Conservation (phyloP, 2,329 filamentous ascomycete species). For the Penicillium nordicum region DNA sequence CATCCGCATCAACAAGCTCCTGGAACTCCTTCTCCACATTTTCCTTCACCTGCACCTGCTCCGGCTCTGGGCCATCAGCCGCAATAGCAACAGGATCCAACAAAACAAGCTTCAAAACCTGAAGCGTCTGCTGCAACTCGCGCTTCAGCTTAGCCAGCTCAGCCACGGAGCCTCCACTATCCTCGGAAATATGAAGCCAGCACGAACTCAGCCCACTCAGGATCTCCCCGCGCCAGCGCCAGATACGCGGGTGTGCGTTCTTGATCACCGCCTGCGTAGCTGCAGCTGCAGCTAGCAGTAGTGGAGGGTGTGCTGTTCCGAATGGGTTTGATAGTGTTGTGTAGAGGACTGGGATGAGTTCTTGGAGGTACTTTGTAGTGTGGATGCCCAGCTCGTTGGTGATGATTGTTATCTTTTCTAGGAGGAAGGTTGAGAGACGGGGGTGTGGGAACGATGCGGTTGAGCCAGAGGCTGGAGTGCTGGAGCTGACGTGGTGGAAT, state of each 20-base stretch:
- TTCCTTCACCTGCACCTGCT: slow-evolving; percentile 24
- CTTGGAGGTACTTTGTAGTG: slow-evolving; percentile 48
- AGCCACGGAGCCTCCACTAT: background rate
- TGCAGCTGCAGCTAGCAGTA: slow-evolving; percentile 53
- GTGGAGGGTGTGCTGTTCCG: slow-evolving; percentile 51
- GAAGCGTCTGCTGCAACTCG: slow-evolving; percentile 28
- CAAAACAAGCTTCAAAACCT: slow-evolving; percentile 31
- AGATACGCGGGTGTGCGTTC: slow-evolving; percentile 68
- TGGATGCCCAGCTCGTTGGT: slow-evolving; percentile 37
- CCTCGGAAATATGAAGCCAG: slow-evolving; percentile 56
- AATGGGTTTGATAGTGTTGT: slow-evolving; percentile 68
- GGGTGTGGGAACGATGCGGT: slow-evolving; percentile 44
- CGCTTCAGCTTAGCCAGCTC: slow-evolving; percentile 24
- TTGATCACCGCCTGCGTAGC: slow-evolving; percentile 58
- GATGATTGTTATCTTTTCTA: slow-evolving; percentile 28
- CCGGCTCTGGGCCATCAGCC: slow-evolving; percentile 16
- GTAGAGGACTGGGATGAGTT: slow-evolving; percentile 65
- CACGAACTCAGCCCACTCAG: slow-evolving; percentile 60
- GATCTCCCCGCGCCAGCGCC: slow-evolving; percentile 60
- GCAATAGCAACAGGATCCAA: slow-evolving; percentile 22
- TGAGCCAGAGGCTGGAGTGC: slow-evolving; percentile 41
- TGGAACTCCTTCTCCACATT: slow-evolving; percentile 35
- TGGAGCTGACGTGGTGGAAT: slow-evolving; percentile 47
- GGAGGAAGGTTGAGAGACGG: slow-evolving; percentile 49
- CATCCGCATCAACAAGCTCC: slow-evolving; percentile 37